Evolutionary conservation across 805 yeast species (phyloP), one percentile per base, ranked within the genome.

Genomic region (Clavispora fructus): DNA sequence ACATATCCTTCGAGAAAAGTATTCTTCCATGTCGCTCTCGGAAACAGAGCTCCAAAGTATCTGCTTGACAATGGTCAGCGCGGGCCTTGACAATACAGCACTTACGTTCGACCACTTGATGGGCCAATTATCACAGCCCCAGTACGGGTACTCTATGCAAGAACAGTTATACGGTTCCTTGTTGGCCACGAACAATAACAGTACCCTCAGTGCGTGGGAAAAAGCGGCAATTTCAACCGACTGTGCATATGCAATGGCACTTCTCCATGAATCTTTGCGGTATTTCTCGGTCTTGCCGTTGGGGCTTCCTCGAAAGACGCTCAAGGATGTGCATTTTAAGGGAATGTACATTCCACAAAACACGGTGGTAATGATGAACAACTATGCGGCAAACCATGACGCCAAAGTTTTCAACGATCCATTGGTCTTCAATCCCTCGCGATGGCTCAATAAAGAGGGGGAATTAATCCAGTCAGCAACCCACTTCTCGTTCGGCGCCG

Each of bases 11-110:
- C 27, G 19, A 16, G 48, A 41, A 10, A 44, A 33, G 8, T 19
- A 45, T 7, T 14, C 29, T 2, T 13, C 45, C 5, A 19, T 42
- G 16, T 10, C 32, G 10, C 41, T 52, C 17, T 31, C 42, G 8
- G 56, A 51, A 2, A 61, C 62, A 8, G 87, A 83, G 55, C 58
- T 80, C 41, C 68, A 69, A 39, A 78, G 87, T 39, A 72, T 83
- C 6, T 85, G 91, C 57, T 65, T 85, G 35, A 82, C 91, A 0
- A 79, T 85, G 84, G 83, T 85, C 0, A 82, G 89, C 53, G 94
- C 91, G 8, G 94, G 94, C 0, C 64, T 85, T 23, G 92, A 85
- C 58, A 85, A 86, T 51, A 77, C 83, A 0, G 83, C 89, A 0
- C 68, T 84, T 29, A 83, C 79, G 40, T 67, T 85, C 42, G 76